phyloP scores from a whole-genome alignment of 257 asterid genomes.

The Solanum stenotomum region DNA sequence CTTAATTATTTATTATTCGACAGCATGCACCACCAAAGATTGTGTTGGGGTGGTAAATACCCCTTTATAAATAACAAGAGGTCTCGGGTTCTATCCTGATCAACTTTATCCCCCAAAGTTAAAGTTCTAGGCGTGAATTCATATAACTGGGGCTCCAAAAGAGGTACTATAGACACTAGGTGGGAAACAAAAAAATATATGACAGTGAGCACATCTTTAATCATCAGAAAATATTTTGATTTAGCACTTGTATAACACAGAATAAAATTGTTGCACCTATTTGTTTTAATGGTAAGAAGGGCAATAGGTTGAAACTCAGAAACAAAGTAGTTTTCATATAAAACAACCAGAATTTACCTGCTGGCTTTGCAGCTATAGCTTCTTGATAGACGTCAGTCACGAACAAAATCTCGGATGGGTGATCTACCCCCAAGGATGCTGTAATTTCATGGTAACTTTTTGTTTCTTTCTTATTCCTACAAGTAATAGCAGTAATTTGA shows the following conservation, averaged over 20 bases:
- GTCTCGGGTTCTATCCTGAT: background rate
- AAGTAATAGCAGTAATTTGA: background rate
- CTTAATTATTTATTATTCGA: background rate
- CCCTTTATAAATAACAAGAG: background rate
- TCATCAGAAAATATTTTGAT: background rate
- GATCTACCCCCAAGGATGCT: slow-evolving; percentile 74
- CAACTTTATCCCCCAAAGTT: background rate
- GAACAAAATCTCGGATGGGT: slow-evolving; percentile 71
- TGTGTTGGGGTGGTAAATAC: background rate
- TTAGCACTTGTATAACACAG: background rate
- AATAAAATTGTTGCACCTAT: background rate
- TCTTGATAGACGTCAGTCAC: slow-evolving; percentile 82
- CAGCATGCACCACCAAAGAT: background rate
- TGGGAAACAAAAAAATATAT: background rate
- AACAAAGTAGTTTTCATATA: background rate
- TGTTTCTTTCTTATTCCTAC: slow-evolving; percentile 82
- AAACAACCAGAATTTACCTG: slow-evolving; percentile 37
- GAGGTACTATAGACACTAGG: background rate
- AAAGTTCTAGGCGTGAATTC: background rate
- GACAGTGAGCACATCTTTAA: background rate
- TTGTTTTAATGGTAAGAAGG: background rate
- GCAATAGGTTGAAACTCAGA: background rate
- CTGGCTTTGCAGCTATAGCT: slow-evolving; percentile 93
- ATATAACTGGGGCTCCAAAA: background rate
- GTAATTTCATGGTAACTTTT: slow-evolving; percentile 68